Base-by-base conservation (phyloP, 495 filamentous ascomycete species). In the Tetracladium marchalianum region DNA sequence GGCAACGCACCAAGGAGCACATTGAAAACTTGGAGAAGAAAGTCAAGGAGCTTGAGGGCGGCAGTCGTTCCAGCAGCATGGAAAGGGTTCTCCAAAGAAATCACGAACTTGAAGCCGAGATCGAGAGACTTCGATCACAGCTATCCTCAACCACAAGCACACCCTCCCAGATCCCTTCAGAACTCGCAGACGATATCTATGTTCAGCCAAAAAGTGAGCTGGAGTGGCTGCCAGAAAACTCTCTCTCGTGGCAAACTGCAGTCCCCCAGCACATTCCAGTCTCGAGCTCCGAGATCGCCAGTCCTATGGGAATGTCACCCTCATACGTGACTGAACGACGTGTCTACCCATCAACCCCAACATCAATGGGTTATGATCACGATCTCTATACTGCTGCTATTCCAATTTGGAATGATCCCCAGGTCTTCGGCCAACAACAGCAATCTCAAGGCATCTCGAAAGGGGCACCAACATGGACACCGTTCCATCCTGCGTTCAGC, bases 1-100 rank as follows among this genome's bases (percentile, higher is more conserved):
- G 88, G 10, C 81, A 86, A 56, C 73, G 88, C 46, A 94, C 84
- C 11, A 92, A 90, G 57, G 71, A 79, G 49, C 82, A 89, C 56
- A 92, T 94, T 50, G 85, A 89, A 42, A 72, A 65, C 24, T 69
- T 95, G 17, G 85, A 94, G 64, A 70, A 70, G 46, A 77, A 80
- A 43, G 76, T 92, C 27, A 76, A 74, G 18, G 82, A 87, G 35
- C 73, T 58, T n/a, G 55, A 58, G 31, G 46, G 44, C 11, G 49
- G 35, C 9, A 36, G 27, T 11, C 43, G 67, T 78, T 47, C 70
- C 55, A 36, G 57, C 61, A 33, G 67, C 56, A 67, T 70, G 49
- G 66, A 74, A 16, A 65, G 70, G 16, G 49, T 75, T 4, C 51
- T 77, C 19, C 69, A 70, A 54, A 67, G 69, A 2, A 80, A 78